A percentile compares a stretch with the other conserved stretches of the same genome.
These are phyloP conservation scores for Diutina rugosa DNA, from an alignment of 1,139 yeast species.

Conservation along the genomic window DNA sequence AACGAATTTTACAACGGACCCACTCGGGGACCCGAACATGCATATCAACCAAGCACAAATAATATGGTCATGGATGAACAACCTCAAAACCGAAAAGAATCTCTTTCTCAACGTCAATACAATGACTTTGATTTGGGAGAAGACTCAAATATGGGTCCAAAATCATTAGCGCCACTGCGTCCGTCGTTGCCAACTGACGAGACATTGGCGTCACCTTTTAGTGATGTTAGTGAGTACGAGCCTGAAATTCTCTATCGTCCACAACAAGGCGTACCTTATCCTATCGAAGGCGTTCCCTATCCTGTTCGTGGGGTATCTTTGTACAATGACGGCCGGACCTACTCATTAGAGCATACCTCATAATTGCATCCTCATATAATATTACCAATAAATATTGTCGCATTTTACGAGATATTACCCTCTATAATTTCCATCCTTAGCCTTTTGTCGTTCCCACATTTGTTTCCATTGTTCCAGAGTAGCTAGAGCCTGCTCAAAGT, in stretches of 20 bases:
- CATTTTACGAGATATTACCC: too few relatives aligned
- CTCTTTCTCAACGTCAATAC: not conserved
- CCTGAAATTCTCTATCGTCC: not conserved
- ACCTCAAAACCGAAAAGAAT: too few relatives aligned
- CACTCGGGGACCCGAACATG: not conserved
- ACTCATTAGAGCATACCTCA: not conserved
- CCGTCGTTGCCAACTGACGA: not conserved
- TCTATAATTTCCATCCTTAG: not conserved
- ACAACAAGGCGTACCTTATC: not conserved
- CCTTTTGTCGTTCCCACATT: not conserved
- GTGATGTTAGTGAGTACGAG: not conserved
- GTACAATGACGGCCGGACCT: constrained; percentile 4
- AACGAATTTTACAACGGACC: not conserved
- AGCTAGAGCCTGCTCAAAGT: not conserved
- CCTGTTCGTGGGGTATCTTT: constrained; percentile 14
- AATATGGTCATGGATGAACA: not conserved
- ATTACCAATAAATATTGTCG: not conserved
- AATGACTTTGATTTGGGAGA: not conserved
- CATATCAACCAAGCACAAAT: not conserved
- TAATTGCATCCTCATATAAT: not conserved
- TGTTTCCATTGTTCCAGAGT: constrained; percentile 1
- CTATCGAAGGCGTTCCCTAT: constrained; percentile 8
- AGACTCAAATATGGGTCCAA: not conserved
- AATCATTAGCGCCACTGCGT: not conserved
- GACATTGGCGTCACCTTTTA: not conserved